These are phyloP conservation scores for Colletotrichum siamense DNA, from an alignment of 2,329 filamentous ascomycete genomes.

Conservation along the genomic window DNA sequence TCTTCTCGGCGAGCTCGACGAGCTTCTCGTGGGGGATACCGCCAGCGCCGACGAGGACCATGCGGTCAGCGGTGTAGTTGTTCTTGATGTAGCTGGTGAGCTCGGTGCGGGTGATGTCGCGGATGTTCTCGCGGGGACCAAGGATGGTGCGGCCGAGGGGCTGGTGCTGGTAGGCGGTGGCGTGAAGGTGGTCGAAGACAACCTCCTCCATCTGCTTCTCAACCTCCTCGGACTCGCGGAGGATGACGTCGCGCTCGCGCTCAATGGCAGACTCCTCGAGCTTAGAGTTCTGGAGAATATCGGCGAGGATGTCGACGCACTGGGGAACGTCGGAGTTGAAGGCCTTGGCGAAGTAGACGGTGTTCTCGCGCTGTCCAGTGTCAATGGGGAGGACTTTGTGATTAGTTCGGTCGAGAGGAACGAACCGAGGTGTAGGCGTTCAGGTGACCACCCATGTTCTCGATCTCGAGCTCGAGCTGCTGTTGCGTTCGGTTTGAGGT, in stretches of 20 bases:
- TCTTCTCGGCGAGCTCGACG: constrained; percentile 94
- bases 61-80: constrained; percentile 99
- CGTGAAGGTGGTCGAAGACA: constrained; percentile 98
- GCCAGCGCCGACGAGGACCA: constrained; percentile 96
- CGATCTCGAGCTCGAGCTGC: constrained; percentile 98
- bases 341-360: constrained; percentile 99
- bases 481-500: constrained; percentile 94
- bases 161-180: constrained; percentile 96
- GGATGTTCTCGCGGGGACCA: constrained; percentile 97
- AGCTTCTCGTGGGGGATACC: constrained; percentile 93
- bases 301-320: constrained; percentile 96
- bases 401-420: constrained; percentile 25
- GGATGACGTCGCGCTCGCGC: constrained; percentile 97
- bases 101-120: constrained; percentile 91
- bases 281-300: constrained; percentile 99
- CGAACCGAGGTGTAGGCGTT: constrained; percentile 99
- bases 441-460: constrained; percentile 99
- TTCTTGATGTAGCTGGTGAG: constrained; percentile 96
- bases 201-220: constrained; percentile 99
- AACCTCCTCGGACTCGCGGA: constrained; percentile 98
- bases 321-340: constrained; percentile 98
- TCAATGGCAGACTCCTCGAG: constrained; percentile 92
- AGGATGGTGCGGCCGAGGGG: constrained; percentile 97
- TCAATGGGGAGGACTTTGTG: constrained; percentile 1
- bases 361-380: constrained; percentile 84